Conservation (phyloP, 257 asterid genomes). For the Nicotiana obtusifolia region DNA sequence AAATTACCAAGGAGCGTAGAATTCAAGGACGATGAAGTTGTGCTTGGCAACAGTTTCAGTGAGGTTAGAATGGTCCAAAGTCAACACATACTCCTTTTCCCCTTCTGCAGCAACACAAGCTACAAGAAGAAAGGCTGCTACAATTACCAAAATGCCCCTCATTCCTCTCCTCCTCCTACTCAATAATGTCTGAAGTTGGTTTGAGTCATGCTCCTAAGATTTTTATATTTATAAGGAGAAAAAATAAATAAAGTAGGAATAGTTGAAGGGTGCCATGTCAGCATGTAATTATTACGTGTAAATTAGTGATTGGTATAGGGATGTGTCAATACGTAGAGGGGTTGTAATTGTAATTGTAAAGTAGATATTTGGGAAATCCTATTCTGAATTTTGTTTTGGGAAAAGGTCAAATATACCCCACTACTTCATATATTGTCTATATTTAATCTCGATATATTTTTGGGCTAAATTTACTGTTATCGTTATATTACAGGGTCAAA, state of each 20-base stretch:
- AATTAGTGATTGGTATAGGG: not conserved
- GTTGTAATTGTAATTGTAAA: not conserved
- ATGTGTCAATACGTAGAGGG: not conserved
- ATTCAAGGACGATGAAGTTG: conserved; percentile 62
- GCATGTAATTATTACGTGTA: not conserved
- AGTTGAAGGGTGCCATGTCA: not conserved
- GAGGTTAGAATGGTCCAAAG: conserved; percentile 66
- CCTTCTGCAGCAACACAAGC: conserved; percentile 25
- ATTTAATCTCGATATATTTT: too few species aligned
- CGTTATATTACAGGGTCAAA: too few species aligned
- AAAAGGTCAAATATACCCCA: too few species aligned
- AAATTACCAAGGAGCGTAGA: conserved; percentile 71
- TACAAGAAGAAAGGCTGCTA: conserved; percentile 19
- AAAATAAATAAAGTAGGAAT: too few species aligned
- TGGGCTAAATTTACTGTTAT: too few species aligned
- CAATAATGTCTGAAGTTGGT: not conserved
- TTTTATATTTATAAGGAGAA: too few species aligned
- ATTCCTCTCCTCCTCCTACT: not conserved
- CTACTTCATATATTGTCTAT: too few species aligned
- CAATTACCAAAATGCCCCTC: conserved; percentile 21
- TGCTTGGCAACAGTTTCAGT: conserved; percentile 39
- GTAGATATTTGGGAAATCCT: too few species aligned
- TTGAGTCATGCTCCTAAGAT: not conserved
- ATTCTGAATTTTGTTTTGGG: too few species aligned
- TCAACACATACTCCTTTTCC: conserved; percentile 54